Percentiles rank a stretch among this genome's conserved stretches.
Evolutionary conservation across 2,329 filamentous ascomycete genomes (phyloP).

Genomic region (Aspergillus awamori): DNA sequence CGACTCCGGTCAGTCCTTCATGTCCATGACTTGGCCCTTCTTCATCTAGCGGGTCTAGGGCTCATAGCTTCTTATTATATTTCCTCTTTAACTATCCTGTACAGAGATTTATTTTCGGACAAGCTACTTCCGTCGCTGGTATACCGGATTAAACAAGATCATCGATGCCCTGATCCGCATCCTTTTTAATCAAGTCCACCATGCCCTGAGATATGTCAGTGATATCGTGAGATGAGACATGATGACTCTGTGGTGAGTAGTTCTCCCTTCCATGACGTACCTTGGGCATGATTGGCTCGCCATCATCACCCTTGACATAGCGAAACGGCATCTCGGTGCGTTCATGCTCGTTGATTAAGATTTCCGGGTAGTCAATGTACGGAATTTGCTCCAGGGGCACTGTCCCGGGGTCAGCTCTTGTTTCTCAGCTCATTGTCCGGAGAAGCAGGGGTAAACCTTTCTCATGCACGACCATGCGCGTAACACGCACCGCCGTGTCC

Average conservation of each 20-base stretch:
- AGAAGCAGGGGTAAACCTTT: conserved; percentile 58
- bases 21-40: not conserved
- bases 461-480: conserved; percentile 82
- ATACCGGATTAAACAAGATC: conserved; percentile 69
- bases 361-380: conserved; percentile 85
- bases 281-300: conserved; percentile 86
- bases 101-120: not conserved
- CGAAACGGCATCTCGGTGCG: conserved; percentile 98
- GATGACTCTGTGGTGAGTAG: not conserved
- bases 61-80: too few relatives aligned
- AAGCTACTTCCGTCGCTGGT: not conserved
- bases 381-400: conserved; percentile 76
- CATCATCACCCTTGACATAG: conserved; percentile 77
- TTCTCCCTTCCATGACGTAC: conserved; percentile 54
- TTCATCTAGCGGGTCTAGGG: too few relatives aligned
- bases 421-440: not conserved
- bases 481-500: conserved; percentile 93
- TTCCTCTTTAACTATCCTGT: too few relatives aligned
- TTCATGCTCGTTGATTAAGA: conserved; percentile 87
- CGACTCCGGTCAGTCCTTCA: not conserved
- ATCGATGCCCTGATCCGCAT: conserved; percentile 88
- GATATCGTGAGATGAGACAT: not conserved
- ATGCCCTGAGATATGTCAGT: conserved; percentile 69
- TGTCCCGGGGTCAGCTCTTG: conserved; percentile 42
- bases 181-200: conserved; percentile 88